A percentile compares a stretch with the other conserved stretches of the same genome.
These are phyloP conservation scores for Syncephalastrum monosporum DNA, from an alignment of 371 early-diverging fungal species.

Conservation along the genomic window DNA sequence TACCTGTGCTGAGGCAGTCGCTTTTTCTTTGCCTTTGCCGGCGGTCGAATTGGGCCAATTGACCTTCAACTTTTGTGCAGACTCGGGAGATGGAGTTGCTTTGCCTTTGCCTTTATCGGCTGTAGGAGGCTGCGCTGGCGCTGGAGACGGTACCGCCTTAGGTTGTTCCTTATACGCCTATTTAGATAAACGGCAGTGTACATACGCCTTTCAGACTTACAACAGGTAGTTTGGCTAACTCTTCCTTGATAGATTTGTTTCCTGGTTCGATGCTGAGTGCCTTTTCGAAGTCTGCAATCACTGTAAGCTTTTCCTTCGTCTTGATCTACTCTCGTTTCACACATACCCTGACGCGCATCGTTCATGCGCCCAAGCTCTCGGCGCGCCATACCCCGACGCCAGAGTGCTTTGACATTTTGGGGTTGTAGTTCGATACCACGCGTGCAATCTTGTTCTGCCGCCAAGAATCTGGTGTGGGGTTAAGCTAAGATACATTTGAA, in stretches of 20 bases:
- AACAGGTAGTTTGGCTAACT: conserved; percentile 49
- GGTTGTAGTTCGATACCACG: conserved; percentile 61
- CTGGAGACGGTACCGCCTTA: not conserved
- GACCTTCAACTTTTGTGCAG: too few relatives aligned
- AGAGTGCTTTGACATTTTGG: conserved; percentile 79
- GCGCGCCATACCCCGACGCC: conserved; percentile 78
- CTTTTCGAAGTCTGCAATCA: conserved; percentile 55
- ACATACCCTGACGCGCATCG: conserved; percentile 61
- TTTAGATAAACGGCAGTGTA: not conserved
- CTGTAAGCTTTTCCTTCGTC: not conserved
- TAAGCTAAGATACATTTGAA: not conserved
- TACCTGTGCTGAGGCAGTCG: too few relatives aligned
- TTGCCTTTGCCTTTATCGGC: not conserved
- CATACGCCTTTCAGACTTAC: too few relatives aligned
- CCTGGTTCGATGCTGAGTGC: conserved; percentile 70
- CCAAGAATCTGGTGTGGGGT: conserved; percentile 46
- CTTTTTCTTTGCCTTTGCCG: too few relatives aligned
- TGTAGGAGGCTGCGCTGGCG: not conserved
- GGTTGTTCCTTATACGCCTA: not conserved
- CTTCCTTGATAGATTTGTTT: conserved; percentile 64
- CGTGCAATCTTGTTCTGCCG: conserved; percentile 76
- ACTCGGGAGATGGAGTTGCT: not conserved
- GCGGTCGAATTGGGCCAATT: too few relatives aligned
- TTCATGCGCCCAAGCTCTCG: conserved; percentile 51
- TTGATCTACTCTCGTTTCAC: not conserved